A percentile compares a stretch with the other conserved stretches of the same genome.
Evolutionary conservation across 73 alveolate genomes (phyloP).

Genomic region (Blepharisma stoltei): DNA sequence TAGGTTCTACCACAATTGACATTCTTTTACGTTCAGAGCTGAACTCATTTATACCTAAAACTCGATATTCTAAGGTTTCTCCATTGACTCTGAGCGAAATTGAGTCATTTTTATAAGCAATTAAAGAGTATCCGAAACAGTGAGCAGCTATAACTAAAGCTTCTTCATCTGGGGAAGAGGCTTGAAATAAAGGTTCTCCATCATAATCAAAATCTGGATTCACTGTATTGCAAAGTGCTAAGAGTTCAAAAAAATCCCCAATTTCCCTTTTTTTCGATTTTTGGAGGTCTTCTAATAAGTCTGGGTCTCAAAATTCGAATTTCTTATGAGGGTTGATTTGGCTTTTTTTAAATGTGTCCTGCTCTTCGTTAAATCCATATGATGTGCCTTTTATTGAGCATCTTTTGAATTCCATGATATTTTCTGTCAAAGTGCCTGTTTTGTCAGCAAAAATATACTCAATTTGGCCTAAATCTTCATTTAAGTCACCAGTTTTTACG

Average conservation of each 20-base stretch:
- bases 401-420: constrained; percentile 59
- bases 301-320: constrained; percentile 21
- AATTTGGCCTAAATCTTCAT: constrained; percentile 81
- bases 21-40: constrained; percentile 84
- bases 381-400: background rate
- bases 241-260: constrained; percentile 42
- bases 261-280: background rate
- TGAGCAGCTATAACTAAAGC: constrained; percentile 38
- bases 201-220: constrained; percentile 43
- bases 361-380: constrained; percentile 24
- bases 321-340: background rate
- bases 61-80: constrained; percentile 46
- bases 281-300: background rate
- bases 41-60: constrained; percentile 78
- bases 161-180: constrained; percentile 43
- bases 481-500: constrained; percentile 74
- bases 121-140: constrained; percentile 26
- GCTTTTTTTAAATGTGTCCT: background rate
- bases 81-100: background rate
- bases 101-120: background rate
- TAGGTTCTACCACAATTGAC: constrained; percentile 74
- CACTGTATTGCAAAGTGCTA: constrained; percentile 74
- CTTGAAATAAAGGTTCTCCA: constrained; percentile 25
- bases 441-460: constrained; percentile 62
- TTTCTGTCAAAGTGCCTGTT: constrained; percentile 71